Conservation (phyloP, 2,329 filamentous ascomycete genomes). For the Nemania serpens region DNA sequence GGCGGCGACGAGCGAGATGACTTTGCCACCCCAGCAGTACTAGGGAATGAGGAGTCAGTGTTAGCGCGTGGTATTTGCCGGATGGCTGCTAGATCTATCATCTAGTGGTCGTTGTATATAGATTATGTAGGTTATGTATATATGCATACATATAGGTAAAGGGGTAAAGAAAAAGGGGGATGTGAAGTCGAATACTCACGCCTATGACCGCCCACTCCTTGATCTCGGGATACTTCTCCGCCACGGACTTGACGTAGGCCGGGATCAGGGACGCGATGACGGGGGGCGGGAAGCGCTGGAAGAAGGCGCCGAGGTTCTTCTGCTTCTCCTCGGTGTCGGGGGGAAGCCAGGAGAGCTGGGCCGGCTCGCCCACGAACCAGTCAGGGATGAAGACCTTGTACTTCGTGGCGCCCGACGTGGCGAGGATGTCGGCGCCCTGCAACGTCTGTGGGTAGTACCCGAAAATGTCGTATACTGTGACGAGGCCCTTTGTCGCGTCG, state of each 20-base stretch:
- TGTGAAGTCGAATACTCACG: constrained; percentile 45
- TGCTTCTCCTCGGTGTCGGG: constrained; percentile 68
- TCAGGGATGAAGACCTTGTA: constrained; percentile 92
- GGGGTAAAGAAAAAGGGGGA: not conserved
- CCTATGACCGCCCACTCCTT: constrained; percentile 66
- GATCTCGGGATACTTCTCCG: constrained; percentile 58
- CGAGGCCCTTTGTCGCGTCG: constrained; percentile 60
- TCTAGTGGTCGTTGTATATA: too few species aligned
- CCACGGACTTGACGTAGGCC: constrained; percentile 58
- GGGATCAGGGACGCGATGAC: constrained; percentile 56
- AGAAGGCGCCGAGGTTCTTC: constrained; percentile 62
- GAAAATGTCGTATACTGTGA: constrained; percentile 72
- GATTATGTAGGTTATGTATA: too few species aligned
- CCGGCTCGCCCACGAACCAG: constrained; percentile 80
- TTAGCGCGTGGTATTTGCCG: too few species aligned
- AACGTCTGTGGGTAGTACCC: constrained; percentile 72
- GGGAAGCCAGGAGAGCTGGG: constrained; percentile 62
- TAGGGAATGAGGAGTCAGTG: constrained; percentile 31
- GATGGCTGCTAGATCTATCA: too few species aligned
- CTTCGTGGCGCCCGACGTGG: constrained; percentile 60
- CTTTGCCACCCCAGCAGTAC: constrained; percentile 75
- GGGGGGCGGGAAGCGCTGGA: constrained; percentile 55
- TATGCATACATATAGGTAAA: too few species aligned
- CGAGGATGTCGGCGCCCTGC: constrained; percentile 71
- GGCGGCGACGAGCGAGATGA: constrained; percentile 58